Conservation (phyloP, 176 grass and related monocot species). For the Cenchrus fungigraminus region DNA sequence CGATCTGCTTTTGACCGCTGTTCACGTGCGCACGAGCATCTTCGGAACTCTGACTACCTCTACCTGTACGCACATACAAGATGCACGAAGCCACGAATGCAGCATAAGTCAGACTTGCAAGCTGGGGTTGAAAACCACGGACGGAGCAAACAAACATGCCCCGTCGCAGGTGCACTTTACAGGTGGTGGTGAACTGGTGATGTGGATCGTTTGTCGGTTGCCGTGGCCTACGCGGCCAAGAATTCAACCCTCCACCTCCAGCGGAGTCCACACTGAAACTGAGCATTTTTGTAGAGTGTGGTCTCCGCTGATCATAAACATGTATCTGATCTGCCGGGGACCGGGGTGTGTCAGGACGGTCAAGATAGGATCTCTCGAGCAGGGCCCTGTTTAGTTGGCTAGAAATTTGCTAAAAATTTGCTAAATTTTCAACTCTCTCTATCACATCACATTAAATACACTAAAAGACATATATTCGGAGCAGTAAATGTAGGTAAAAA, state of each 20-base stretch:
- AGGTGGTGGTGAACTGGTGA: background rate
- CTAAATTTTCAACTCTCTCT: no score
- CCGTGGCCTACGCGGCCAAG: background rate
- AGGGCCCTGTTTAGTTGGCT: no score
- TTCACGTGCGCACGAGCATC: background rate
- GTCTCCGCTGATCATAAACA: background rate
- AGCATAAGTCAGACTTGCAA: background rate
- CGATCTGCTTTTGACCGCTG: background rate
- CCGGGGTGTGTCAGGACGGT: background rate
- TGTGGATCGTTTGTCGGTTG: slow-evolving; percentile 18
- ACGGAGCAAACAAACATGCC: background rate
- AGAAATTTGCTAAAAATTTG: no score
- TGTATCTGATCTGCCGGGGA: background rate
- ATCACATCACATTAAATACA: no score
- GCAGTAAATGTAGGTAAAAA: no score
- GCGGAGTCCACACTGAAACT: background rate
- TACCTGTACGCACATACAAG: no score
- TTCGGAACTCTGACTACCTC: background rate
- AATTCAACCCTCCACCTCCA: background rate
- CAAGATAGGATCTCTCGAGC: no score
- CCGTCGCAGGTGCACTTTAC: background rate
- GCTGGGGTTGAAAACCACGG: background rate
- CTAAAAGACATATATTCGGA: no score
- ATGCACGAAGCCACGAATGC: background rate
- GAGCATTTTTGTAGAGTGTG: no score